Conservation (phyloP, 2,329 filamentous ascomycete species). For the Magnaporthales sp. region DNA sequence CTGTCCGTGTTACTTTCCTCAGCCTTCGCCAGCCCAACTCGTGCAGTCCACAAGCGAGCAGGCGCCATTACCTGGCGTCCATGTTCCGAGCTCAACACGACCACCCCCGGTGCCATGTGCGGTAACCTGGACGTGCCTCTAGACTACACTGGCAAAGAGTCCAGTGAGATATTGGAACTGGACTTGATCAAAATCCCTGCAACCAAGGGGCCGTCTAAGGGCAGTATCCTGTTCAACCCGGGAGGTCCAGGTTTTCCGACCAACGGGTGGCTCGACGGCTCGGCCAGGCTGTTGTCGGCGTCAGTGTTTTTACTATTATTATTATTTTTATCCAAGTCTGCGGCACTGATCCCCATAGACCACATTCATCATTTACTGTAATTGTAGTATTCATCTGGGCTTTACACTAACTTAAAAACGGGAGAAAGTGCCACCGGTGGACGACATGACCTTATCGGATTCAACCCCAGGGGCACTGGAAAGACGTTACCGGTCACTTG, state of each 20-base stretch:
- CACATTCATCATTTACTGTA: neutral
- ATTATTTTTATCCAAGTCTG: too few relatives aligned
- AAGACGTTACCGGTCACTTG: neutral
- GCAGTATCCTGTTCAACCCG: conserved; percentile 22
- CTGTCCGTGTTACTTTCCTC: neutral
- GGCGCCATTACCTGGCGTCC: conserved; percentile 1
- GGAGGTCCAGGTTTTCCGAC: conserved; percentile 15
- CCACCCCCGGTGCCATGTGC: neutral
- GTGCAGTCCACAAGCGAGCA: neutral
- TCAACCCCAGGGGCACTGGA: neutral
- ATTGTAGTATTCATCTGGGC: too few relatives aligned
- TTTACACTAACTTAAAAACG: neutral
- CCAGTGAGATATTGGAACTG: neutral
- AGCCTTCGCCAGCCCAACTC: neutral
- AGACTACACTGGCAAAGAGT: neutral
- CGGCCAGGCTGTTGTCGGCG: neutral
- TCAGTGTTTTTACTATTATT: neutral
- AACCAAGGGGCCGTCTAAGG: conserved; percentile 14
- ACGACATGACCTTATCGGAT: neutral
- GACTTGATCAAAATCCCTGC: conserved; percentile 5
- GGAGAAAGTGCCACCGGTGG: neutral
- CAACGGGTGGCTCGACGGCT: neutral
- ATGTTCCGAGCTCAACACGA: neutral
- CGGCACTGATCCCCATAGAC: too few relatives aligned
- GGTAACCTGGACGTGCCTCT: conserved; percentile 5